Base-by-base conservation (phyloP, 208 protist species). In the Trypanosoma melophagium region DNA sequence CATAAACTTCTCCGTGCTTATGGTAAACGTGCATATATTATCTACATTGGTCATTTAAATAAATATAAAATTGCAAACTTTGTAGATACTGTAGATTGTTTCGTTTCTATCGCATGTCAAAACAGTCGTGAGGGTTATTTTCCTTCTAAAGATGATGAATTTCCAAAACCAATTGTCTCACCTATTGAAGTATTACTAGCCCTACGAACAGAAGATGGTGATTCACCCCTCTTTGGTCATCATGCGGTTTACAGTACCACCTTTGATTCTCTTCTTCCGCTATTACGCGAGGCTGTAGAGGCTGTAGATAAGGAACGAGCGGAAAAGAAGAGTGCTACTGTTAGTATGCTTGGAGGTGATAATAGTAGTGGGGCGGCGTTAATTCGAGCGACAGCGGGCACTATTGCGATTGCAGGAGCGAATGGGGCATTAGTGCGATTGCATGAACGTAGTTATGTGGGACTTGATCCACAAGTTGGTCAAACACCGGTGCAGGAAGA, bases 1-100 rank as follows among this genome's bases (percentile, higher is more conserved):
- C 71, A 87, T 56, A 55, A 87, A 53, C 71, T 92, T 16, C 74
- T 95, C 53, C 85, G 87, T 28, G 67, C 73, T 1, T 80, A 79
- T 42, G 78, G 79, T n/a, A 91, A 92, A 68, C 83, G 89, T 28
- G 70, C 80, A 35, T 96, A 96, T 75, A 75, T 97, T 40, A 82
- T 97, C 47, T 95, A 95, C 58, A 78, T 97, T 31, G 94, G 94
- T 2, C 92, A 97, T 69, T 65, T 96, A 12, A 97, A 97, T 65
- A 82, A 94, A 66, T 95, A 86, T 66, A 97, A 97, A 66, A 71
- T 97, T 9, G 89, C 89, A 9, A 97, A 97, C 66, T 97, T 97
- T 75, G 82, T 83, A 0, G 87, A 96, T 66, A 86, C 84, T 5
- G 88, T 97, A 7, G 92, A 97, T 45, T 88, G 87, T 69, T 97